phyloP scores from a whole-genome alignment of 257 asterid species.

The Rauvolfia tetraphylla region DNA sequence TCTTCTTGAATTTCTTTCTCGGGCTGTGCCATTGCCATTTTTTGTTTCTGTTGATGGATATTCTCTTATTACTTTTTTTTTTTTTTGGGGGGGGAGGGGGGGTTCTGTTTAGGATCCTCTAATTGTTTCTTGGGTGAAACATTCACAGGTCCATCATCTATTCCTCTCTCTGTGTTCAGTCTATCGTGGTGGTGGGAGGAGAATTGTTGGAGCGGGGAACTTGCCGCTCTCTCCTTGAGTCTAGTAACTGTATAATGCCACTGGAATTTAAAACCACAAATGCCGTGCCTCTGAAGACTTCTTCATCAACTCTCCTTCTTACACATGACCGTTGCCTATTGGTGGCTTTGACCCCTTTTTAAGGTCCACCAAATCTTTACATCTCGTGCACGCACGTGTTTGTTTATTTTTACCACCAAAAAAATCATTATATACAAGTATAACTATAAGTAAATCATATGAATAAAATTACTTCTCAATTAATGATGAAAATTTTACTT shows the following conservation, averaged over 20 bases:
- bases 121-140: background rate
- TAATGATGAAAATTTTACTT: too few species aligned
- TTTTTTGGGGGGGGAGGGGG: background rate
- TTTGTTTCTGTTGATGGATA: background rate
- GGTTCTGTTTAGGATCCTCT: background rate
- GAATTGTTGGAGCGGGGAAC: slow-evolving; percentile 7
- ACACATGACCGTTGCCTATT: slow-evolving; percentile 17
- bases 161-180: background rate
- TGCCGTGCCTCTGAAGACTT: background rate
- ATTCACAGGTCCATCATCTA: background rate
- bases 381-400: too few species aligned
- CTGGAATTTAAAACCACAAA: slow-evolving; percentile 10
- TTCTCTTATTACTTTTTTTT: background rate
- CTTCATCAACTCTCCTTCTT: slow-evolving; percentile 11
- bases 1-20: slow-evolving; percentile 21
- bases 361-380: slow-evolving; percentile 5
- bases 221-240: slow-evolving; percentile 49
- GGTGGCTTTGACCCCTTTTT: slow-evolving; percentile 16
- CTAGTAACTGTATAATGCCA: slow-evolving; percentile 24
- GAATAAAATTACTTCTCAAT: too few species aligned
- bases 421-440: too few species aligned
- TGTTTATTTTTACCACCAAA: too few species aligned
- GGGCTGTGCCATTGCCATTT: slow-evolving; percentile 49
- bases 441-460: too few species aligned
- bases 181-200: background rate